A percentile compares a stretch with the other conserved stretches of the same genome.
phyloP scores from a whole-genome alignment of 352 stramenopile species.

The Phytophthora ohioensis region DNA sequence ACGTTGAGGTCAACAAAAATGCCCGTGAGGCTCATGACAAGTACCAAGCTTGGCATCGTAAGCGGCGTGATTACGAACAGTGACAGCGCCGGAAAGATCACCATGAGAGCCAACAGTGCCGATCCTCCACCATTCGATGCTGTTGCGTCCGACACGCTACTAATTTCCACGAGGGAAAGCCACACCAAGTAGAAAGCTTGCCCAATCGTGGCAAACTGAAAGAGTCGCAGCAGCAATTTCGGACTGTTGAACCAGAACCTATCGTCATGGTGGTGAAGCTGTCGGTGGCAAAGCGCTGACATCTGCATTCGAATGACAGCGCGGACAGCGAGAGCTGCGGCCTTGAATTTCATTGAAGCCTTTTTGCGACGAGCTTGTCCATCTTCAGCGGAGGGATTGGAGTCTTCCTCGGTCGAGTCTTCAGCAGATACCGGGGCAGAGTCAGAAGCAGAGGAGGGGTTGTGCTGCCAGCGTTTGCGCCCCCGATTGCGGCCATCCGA shows the following conservation, averaged over 20 bases:
- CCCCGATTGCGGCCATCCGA: constrained; percentile 15
- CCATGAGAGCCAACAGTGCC: constrained; percentile 64
- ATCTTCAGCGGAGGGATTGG: constrained; percentile 15
- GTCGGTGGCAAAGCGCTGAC: constrained; percentile 84
- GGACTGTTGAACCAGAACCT: constrained; percentile 88
- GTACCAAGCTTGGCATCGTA: constrained; percentile 88
- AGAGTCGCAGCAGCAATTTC: constrained; percentile 73
- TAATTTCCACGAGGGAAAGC: constrained; percentile 80
- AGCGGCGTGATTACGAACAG: constrained; percentile 86
- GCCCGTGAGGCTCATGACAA: constrained; percentile 87
- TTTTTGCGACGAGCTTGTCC: constrained; percentile 25
- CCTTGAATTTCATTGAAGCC: constrained; percentile 53
- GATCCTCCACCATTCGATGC: constrained; percentile 21
- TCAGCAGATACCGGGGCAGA: constrained; percentile 26
- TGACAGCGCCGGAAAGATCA: constrained; percentile 67
- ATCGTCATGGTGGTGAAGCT: constrained; percentile 84
- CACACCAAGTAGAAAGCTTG: constrained; percentile 90
- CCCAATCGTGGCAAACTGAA: constrained; percentile 88
- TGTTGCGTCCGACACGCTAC: constrained; percentile 42
- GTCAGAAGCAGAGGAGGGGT: constrained; percentile 15
- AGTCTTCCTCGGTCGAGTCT: constrained; percentile 24
- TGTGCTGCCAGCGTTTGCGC: neutral
- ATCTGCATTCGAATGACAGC: constrained; percentile 89
- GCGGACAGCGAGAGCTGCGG: constrained; percentile 66
- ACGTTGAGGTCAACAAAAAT: constrained; percentile 88